phyloP scores from a whole-genome alignment of 129 eudicot species.

The Pulicaria dysenterica region DNA sequence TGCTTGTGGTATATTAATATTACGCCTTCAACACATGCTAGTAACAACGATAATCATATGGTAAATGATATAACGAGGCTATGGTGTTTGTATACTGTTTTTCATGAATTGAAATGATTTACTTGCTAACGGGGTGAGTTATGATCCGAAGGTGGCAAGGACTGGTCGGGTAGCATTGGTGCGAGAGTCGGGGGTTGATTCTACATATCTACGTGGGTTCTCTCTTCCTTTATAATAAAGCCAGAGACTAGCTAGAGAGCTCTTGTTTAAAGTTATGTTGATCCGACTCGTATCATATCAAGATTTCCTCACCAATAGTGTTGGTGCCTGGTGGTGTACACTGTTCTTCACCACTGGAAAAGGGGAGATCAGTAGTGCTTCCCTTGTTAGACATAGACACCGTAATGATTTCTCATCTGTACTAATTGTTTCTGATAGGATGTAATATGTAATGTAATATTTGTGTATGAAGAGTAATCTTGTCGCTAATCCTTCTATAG shows the following conservation, averaged over 20 bases:
- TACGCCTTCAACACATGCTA: too few species aligned
- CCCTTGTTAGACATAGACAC: too few species aligned
- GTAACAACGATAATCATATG: too few species aligned
- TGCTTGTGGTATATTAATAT: too few species aligned
- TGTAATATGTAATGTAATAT: too few species aligned
- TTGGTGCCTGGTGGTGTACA: background rate
- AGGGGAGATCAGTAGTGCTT: too few species aligned
- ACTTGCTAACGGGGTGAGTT: background rate
- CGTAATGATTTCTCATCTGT: too few species aligned
- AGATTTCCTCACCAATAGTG: constrained; percentile 3
- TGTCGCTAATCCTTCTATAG: too few species aligned
- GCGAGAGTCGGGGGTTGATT: constrained; percentile 66
- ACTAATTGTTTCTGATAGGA: too few species aligned
- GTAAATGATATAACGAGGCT: background rate
- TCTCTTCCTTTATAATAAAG: constrained; percentile 39
- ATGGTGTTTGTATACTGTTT: background rate
- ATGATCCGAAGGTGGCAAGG: constrained; percentile 54
- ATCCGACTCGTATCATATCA: constrained; percentile 2
- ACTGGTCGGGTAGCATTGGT: constrained; percentile 67
- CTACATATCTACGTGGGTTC: constrained; percentile 58
- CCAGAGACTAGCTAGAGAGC: background rate
- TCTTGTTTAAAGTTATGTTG: background rate
- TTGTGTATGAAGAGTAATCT: too few species aligned
- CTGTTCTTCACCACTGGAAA: background rate
- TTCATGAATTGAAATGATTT: background rate